These are phyloP conservation scores for Clonostachys chloroleuca DNA, from an alignment of 2,329 filamentous ascomycete genomes.

Conservation along the genomic window DNA sequence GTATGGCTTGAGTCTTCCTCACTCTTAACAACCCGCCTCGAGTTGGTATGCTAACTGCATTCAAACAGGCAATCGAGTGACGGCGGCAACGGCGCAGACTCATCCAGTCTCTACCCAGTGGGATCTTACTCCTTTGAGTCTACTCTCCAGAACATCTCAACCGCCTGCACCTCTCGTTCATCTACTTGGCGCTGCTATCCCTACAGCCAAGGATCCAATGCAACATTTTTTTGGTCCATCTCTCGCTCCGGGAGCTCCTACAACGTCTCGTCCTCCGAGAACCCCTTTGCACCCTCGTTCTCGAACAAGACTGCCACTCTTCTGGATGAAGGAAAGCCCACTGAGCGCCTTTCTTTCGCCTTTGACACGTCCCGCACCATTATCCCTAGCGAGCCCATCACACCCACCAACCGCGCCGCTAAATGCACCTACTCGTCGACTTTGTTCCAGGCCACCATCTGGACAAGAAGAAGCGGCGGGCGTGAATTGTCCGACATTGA, in stretches of 20 bases:
- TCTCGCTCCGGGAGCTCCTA: slow-evolving; percentile 27
- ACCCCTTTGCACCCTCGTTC: slow-evolving; percentile 54
- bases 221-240: slow-evolving; percentile 61
- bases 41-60: background rate
- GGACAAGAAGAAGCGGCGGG: slow-evolving; percentile 37
- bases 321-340: slow-evolving; percentile 35
- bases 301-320: slow-evolving; percentile 42
- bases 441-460: slow-evolving; percentile 51
- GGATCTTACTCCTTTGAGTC: slow-evolving; percentile 60
- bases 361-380: slow-evolving; percentile 48
- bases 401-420: slow-evolving; percentile 33
- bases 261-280: slow-evolving; percentile 32
- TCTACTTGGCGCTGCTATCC: slow-evolving; percentile 61
- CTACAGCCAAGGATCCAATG: slow-evolving; percentile 33
- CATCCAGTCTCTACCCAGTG: slow-evolving; percentile 42
- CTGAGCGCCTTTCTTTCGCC: slow-evolving; percentile 55
- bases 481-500: background rate
- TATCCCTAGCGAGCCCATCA: slow-evolving; percentile 37
- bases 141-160: slow-evolving; percentile 45
- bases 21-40: background rate
- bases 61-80: background rate
- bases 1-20: slow-evolving; percentile 16
- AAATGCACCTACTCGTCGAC: slow-evolving; percentile 57
- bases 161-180: slow-evolving; percentile 53
- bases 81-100: slow-evolving; percentile 1